These are phyloP conservation scores for Dendrostoma leiphaemia DNA, from an alignment of 2,329 filamentous ascomycete genomes.

Conservation along the genomic window DNA sequence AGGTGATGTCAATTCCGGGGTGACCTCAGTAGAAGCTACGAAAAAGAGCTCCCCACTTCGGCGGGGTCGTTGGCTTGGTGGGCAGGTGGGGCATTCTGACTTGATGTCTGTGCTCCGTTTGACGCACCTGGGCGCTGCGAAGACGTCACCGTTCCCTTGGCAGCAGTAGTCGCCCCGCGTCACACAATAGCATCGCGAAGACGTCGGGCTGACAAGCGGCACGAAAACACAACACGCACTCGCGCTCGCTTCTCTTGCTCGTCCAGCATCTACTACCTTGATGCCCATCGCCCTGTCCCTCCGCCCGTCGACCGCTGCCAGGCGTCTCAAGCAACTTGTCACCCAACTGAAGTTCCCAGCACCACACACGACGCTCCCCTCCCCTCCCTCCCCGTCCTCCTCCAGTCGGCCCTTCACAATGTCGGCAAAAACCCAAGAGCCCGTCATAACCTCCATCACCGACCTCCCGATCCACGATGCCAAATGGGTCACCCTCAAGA, in stretches of 20 bases:
- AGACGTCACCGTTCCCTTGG: background rate
- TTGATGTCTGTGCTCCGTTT: background rate
- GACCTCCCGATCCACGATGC: constrained; percentile 50
- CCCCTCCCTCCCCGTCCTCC: background rate
- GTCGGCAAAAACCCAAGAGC: constrained; percentile 40
- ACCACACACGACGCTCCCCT: background rate
- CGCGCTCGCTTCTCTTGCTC: background rate
- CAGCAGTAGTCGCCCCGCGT: background rate
- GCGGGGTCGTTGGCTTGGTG: background rate
- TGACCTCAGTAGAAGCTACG: too few species aligned
- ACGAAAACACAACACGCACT: too few species aligned
- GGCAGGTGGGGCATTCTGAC: too few species aligned
- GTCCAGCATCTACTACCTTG: background rate
- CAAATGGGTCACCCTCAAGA: constrained; percentile 56
- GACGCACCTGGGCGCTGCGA: too few species aligned
- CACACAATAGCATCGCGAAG: too few species aligned
- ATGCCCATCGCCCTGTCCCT: background rate
- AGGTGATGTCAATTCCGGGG: background rate
- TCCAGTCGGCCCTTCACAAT: constrained; percentile 26
- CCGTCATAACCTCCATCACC: constrained; percentile 43
- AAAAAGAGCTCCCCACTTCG: background rate
- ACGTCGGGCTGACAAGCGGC: too few species aligned
- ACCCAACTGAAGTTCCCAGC: background rate
- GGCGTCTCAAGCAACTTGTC: constrained; percentile 6
- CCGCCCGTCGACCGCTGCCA: background rate